phyloP scores from a whole-genome alignment of 2,329 filamentous ascomycete genomes.

The Periconia macrospinosa region DNA sequence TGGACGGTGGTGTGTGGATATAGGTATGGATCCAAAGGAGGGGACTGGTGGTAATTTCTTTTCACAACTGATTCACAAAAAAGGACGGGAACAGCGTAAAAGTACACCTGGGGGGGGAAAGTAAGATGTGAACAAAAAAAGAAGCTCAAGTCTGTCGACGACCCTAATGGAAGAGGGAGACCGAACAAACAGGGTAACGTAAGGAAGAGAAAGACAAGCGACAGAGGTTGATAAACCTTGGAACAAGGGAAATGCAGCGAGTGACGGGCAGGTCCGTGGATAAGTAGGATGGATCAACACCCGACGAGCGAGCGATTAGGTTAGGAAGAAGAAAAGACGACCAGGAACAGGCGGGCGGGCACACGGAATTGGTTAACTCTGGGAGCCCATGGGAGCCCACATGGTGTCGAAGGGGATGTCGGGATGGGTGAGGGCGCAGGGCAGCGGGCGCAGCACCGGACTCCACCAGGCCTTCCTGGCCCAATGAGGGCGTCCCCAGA shows the following conservation, averaged over 20 bases:
- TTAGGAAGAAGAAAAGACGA: slow-evolving; percentile 48
- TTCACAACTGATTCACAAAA: slow-evolving; percentile 38
- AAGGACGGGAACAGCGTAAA: slow-evolving; percentile 30
- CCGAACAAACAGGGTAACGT: slow-evolving; percentile 13
- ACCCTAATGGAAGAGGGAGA: not conserved
- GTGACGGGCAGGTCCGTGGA: slow-evolving; percentile 40
- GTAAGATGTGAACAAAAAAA: slow-evolving; percentile 21
- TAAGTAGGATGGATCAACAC: slow-evolving; percentile 46
- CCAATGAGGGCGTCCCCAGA: slow-evolving; percentile 36
- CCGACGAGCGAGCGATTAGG: slow-evolving; percentile 42
- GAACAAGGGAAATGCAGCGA: slow-evolving; percentile 41
- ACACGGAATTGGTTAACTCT: slow-evolving; percentile 42
- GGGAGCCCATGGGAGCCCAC: slow-evolving; percentile 7
- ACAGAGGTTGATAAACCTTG: slow-evolving; percentile 48
- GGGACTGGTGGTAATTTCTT: slow-evolving; percentile 36
- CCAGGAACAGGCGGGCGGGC: slow-evolving; percentile 41
- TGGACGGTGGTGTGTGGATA: slow-evolving; percentile 10
- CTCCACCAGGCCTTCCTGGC: slow-evolving; percentile 35
- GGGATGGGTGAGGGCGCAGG: slow-evolving; percentile 23
- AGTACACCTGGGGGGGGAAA: slow-evolving; percentile 21
- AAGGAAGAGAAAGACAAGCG: slow-evolving; percentile 43
- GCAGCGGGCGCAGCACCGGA: slow-evolving; percentile 39
- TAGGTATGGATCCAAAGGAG: slow-evolving; percentile 35
- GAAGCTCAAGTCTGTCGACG: slow-evolving; percentile 31
- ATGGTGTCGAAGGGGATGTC: slow-evolving; percentile 26